Evolutionary conservation across 371 early-diverging fungal genomes (phyloP).

Genomic region (Mucor ambiguus): DNA sequence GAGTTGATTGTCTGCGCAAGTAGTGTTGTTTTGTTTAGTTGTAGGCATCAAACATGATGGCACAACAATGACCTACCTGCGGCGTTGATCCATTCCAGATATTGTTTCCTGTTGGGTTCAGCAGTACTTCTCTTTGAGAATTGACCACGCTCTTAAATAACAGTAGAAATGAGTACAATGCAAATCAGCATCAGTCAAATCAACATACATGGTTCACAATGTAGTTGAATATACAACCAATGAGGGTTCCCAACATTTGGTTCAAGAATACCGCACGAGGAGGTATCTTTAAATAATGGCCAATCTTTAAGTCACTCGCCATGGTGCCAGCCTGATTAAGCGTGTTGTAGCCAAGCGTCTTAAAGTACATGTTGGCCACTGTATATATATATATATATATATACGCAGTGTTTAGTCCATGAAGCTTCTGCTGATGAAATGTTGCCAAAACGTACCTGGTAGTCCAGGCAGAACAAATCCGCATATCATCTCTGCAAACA

Average conservation of each 20-base stretch:
- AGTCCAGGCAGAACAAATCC: slow-evolving; percentile 47
- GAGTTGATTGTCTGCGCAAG: slow-evolving; percentile 50
- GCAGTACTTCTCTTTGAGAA: slow-evolving; percentile 43
- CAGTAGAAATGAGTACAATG: background rate
- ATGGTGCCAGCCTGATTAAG: slow-evolving; percentile 56
- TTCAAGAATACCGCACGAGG: slow-evolving; percentile 62
- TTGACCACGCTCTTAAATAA: slow-evolving; percentile 39
- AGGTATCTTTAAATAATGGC: slow-evolving; percentile 79
- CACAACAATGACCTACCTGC: slow-evolving; percentile 12
- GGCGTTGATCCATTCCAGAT: slow-evolving; percentile 58
- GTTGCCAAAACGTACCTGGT: slow-evolving; percentile 23
- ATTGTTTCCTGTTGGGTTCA: slow-evolving; percentile 44
- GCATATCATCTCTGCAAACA: slow-evolving; percentile 68
- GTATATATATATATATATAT: background rate
- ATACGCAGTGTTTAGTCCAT: too few species aligned
- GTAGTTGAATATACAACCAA: slow-evolving; percentile 60
- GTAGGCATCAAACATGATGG: too few species aligned
- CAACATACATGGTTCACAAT: slow-evolving; percentile 41
- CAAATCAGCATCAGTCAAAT: background rate
- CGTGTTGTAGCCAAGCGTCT: slow-evolving; percentile 57
- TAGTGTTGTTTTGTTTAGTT: too few species aligned
- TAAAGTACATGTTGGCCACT: slow-evolving; percentile 64
- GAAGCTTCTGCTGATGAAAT: background rate
- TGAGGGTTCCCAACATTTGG: slow-evolving; percentile 65
- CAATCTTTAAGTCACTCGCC: slow-evolving; percentile 69